Base-by-base conservation (phyloP, 805 yeast genomes). In the Danielia oregonensis region DNA sequence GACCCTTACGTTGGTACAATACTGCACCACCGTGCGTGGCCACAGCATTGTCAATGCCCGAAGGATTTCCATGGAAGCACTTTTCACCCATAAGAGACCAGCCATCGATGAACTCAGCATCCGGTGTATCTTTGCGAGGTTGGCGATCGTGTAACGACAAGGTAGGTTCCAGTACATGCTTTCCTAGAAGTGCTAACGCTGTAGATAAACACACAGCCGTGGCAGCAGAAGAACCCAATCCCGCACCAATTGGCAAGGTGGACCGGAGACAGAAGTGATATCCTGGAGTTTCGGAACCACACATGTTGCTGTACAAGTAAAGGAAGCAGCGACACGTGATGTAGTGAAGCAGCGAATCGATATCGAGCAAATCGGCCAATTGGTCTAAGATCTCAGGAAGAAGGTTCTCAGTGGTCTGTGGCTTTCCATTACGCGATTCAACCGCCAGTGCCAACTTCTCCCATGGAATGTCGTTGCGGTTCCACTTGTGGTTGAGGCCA, bases 11-110 rank as follows among this genome's bases (percentile, higher is more conserved):
- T 61, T 84, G 91, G 61, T 80, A 91, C 77, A 82, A 69, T 1
- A 93, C 95, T 0, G 97, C 97, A 30, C 97, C 97, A 15, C 98
- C 98, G 47, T 80, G 81, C 0, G 96, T 84, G 2, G 97, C 94
- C 31, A 91, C 97, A 0, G 96, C 88, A 54, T 93, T 93, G 57
- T 93, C 98, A 34, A 93, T 87, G 9, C 98, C 98, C 13, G 94
- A 82, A 6, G 98, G 98, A 49, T 85, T 88, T 2, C 97, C 97
- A 55, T 91, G 97, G 47, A 89, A 85, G 55, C 97, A 87, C 55
- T 82, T 83, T 58, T 93, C 98, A 24, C 97, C 97, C 66, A 91
- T 70, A 44, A 83, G 83, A 1, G 97, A 80, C 95, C 96, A 89
- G 5, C 69, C 61, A 45, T 91, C 91, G 40, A 93, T 79, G 42